phyloP scores from a whole-genome alignment of 2,329 filamentous ascomycete species.

The Trichoderma cornu-damae region DNA sequence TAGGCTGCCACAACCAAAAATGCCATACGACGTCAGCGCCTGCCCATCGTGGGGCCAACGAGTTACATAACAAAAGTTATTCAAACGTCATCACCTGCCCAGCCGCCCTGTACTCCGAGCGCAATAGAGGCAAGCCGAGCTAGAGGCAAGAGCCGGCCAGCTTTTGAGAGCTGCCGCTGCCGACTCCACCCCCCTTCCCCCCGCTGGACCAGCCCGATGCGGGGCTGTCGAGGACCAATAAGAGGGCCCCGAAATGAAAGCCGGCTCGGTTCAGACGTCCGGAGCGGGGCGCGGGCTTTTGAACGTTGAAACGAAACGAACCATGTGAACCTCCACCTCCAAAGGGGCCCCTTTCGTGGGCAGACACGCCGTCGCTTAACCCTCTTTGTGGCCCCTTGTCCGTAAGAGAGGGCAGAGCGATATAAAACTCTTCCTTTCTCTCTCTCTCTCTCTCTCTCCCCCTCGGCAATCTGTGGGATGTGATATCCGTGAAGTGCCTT shows the following conservation, averaged over 20 bases:
- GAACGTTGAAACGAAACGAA: not conserved
- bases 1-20: not conserved
- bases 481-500: too few relatives aligned
- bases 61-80: not conserved
- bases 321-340: not conserved
- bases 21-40: constrained; percentile 11
- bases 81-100: not conserved
- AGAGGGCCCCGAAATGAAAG: constrained; percentile 6
- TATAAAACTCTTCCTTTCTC: not conserved
- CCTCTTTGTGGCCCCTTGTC: not conserved
- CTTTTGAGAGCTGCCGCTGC: too few relatives aligned
- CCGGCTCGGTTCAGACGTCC: constrained; percentile 5
- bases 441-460: not conserved
- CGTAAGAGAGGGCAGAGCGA: not conserved
- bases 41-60: not conserved
- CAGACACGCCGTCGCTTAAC: not conserved
- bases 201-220: constrained; percentile 4
- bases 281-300: not conserved
- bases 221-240: not conserved
- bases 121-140: too few relatives aligned
- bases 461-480: too few relatives aligned
- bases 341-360: not conserved
- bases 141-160: constrained; percentile 5
- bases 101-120: not conserved
- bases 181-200: not conserved